Conservation (phyloP, 805 yeast species). For the Candida ficus region DNA sequence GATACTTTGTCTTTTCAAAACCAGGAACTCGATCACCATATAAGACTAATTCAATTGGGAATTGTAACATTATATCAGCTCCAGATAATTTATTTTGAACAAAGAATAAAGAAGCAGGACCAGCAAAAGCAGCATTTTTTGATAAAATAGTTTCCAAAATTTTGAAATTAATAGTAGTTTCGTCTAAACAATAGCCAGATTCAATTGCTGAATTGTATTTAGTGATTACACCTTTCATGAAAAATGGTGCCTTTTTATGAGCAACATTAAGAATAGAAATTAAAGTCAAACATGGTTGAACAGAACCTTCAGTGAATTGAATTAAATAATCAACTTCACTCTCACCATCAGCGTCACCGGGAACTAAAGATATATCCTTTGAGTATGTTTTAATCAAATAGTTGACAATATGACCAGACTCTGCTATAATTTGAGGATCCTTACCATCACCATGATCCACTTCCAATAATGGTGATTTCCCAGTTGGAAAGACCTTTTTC, state of each 20-base stretch:
- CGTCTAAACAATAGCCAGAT: constrained; percentile 43
- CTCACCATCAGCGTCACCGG: constrained; percentile 34
- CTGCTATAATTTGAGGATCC: constrained; percentile 37
- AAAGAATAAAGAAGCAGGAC: constrained; percentile 27
- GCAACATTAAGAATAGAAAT: constrained; percentile 34
- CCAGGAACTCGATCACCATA: constrained; percentile 18
- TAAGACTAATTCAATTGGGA: constrained; percentile 26
- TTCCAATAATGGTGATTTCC: constrained; percentile 59
- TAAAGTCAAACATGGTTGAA: constrained; percentile 44
- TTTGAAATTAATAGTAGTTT: constrained; percentile 35
- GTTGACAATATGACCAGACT: constrained; percentile 55
- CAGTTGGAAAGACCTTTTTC: constrained; percentile 52
- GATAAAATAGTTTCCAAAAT: constrained; percentile 36
- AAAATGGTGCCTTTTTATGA: constrained; percentile 39
- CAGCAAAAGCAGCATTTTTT: constrained; percentile 20
- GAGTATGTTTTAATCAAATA: constrained; percentile 50
- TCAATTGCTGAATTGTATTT: constrained; percentile 41
- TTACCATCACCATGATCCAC: constrained; percentile 30
- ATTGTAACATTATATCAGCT: constrained; percentile 52
- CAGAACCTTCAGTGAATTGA: constrained; percentile 58
- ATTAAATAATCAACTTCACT: constrained; percentile 45
- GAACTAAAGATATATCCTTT: constrained; percentile 31
- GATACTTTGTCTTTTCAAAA: constrained; percentile 20
- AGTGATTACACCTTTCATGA: constrained; percentile 39
- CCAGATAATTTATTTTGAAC: constrained; percentile 47